Evolutionary conservation across 2,329 filamentous ascomycete species (phyloP).

Genomic region (Alternaria gansuensis): DNA sequence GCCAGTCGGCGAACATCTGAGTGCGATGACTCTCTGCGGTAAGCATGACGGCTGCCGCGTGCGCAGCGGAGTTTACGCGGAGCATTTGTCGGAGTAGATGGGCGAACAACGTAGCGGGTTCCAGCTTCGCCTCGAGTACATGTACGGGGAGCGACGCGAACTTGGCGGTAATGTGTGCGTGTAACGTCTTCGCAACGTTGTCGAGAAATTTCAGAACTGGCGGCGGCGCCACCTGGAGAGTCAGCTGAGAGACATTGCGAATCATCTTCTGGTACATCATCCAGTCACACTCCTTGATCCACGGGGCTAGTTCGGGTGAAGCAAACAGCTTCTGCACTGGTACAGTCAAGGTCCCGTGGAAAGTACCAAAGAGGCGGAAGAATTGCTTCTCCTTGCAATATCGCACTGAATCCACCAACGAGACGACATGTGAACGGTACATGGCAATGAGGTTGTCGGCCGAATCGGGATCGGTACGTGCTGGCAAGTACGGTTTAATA

Average conservation of each 20-base stretch:
- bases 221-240: conserved; percentile 89
- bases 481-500: conserved; percentile 81
- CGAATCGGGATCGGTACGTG: conserved; percentile 83
- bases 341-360: conserved; percentile 95
- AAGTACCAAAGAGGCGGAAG: conserved; percentile 92
- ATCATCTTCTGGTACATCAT: conserved; percentile 98
- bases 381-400: conserved; percentile 98
- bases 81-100: conserved; percentile 85
- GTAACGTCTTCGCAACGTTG: conserved; percentile 83
- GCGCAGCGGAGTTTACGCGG: conserved; percentile 90
- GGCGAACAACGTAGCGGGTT: conserved; percentile 88
- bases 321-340: conserved; percentile 93
- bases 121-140: conserved; percentile 85
- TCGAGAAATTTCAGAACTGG: conserved; percentile 85
- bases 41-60: conserved; percentile 92
- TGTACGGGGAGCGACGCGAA: conserved; percentile 87
- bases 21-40: conserved; percentile 88
- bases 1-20: conserved; percentile 95
- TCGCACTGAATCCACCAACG: conserved; percentile 91
- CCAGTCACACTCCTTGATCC: conserved; percentile 97
- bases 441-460: conserved; percentile 85
- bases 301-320: conserved; percentile 80
- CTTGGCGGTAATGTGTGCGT: conserved; percentile 81
- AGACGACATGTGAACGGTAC: conserved; percentile 94
- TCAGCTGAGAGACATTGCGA: conserved; percentile 85